Base-by-base conservation (phyloP, 164 flowering plant genomes). In the Macadamia integrifolia region DNA sequence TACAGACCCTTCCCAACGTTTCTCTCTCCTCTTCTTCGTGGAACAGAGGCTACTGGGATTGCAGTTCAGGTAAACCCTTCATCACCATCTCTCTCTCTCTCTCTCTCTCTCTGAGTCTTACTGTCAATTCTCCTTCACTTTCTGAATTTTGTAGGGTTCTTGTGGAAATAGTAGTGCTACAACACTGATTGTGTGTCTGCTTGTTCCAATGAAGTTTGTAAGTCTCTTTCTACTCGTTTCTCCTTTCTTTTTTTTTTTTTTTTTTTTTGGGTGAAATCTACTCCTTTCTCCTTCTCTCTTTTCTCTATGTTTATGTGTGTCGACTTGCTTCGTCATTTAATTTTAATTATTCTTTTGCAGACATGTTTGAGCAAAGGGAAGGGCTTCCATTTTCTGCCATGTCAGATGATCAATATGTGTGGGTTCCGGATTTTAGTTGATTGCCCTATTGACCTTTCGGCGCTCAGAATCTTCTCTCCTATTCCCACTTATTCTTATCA, bases 381-480 rank as follows among this genome's bases (percentile, higher is more conserved):
- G 32, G 75, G 77, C 10, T 79, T 59, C 57, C 64, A 76, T 60
- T 79, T 63, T 68, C 79, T 78, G 2, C 79, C 80, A 46, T 76
- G 69, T 28, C 71, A 76, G 70, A 64, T 79, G n/a, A 58, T 76
- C 44, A 69, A 78, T 52, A 14, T 88, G 1, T 78, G 81, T 17
- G 98, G 96, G 6, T 77, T 87, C 59, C 76, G 74, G 59, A 69
- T 94, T 29, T 79, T 91, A 63, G 58, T 94, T 14, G 97, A 94
- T 58, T 92, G 91, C 78, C 97, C 98, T 1, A 15, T 94, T 59
- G 98, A 92, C 73, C 85, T 94, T 62, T 92, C 97, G 0, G 79
- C 92, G 46, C 84, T 92, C 32, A 46, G 80, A 13, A 76, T 84
- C 60, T 94, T 94, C 73, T 83, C 89, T 49, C 96, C 98, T 6